These are phyloP conservation scores for Ehretia macrophylla DNA, from an alignment of 257 asterid genomes.

Conservation along the genomic window DNA sequence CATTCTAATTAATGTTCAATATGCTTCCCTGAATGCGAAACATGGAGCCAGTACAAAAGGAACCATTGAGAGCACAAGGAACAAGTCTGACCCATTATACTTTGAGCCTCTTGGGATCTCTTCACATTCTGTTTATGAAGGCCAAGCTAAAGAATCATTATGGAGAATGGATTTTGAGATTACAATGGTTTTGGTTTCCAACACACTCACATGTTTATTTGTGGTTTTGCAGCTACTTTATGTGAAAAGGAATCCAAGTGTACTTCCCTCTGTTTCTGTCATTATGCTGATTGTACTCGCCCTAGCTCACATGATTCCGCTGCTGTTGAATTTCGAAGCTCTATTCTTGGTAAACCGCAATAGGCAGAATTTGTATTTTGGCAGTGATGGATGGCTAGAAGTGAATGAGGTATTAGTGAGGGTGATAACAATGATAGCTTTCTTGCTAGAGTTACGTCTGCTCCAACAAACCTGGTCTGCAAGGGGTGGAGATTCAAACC, in stretches of 20 bases:
- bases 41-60: constrained; percentile 44
- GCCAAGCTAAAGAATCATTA: constrained; percentile 65
- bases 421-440: constrained; percentile 83
- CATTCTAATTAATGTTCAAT: constrained; percentile 54
- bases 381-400: constrained; percentile 77
- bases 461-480: constrained; percentile 82
- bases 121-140: constrained; percentile 52
- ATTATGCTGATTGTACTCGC: constrained; percentile 65
- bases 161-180: constrained; percentile 94
- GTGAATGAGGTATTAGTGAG: constrained; percentile 80
- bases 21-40: constrained; percentile 46
- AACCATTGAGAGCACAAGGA: constrained; percentile 66
- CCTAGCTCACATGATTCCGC: constrained; percentile 71
- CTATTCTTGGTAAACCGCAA: constrained; percentile 47
- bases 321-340: constrained; percentile 81
- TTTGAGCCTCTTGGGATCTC: constrained; percentile 59
- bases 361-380: constrained; percentile 50
- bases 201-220: constrained; percentile 63
- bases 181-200: constrained; percentile 75
- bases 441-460: constrained; percentile 74
- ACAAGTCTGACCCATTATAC: constrained; percentile 48
- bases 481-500: constrained; percentile 42
- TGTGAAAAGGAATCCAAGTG: constrained; percentile 47
- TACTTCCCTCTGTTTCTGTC: constrained; percentile 58
- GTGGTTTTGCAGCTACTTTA: constrained; percentile 70